phyloP scores from a whole-genome alignment of 306 rosid genomes.

The Rosa lucieae region DNA sequence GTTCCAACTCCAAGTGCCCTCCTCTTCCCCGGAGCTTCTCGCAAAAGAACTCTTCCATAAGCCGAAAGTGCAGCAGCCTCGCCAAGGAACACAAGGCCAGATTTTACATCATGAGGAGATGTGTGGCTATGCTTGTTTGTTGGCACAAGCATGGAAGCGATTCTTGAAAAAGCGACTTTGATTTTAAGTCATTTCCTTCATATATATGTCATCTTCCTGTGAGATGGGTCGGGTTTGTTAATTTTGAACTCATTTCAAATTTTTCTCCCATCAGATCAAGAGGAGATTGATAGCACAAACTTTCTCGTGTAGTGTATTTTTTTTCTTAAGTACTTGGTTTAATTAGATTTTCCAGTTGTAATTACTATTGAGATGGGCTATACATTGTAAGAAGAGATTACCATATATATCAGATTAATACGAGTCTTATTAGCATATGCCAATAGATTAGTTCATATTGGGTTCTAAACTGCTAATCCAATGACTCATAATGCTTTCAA shows the following conservation, averaged over 20 bases:
- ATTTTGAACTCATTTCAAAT: constrained; percentile 23
- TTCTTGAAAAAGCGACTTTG: background rate
- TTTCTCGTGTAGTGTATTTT: background rate
- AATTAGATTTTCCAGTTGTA: constrained; percentile 36
- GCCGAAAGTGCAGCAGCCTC: constrained; percentile 66
- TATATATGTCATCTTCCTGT: constrained; percentile 22
- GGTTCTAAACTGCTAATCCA: background rate
- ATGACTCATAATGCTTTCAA: background rate
- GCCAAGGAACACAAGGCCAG: constrained; percentile 95
- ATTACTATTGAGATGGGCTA: constrained; percentile 36
- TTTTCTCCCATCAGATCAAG: constrained; percentile 35
- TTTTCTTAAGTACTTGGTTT: background rate
- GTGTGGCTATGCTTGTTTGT: constrained; percentile 94
- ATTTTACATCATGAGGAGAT: constrained; percentile 88
- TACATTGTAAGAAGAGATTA: constrained; percentile 29
- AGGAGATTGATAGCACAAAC: constrained; percentile 21
- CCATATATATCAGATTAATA: constrained; percentile 13
- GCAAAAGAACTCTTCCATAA: constrained; percentile 64
- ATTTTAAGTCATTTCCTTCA: background rate
- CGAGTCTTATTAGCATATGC: background rate
- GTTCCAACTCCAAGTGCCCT: constrained; percentile 36
- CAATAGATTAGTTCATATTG: background rate
- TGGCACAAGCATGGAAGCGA: constrained; percentile 88
- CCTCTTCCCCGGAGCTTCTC: constrained; percentile 67
- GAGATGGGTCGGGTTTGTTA: constrained; percentile 33